These are phyloP conservation scores for Myxozyma melibiosi DNA, from an alignment of 805 yeast genomes.

Conservation along the genomic window DNA sequence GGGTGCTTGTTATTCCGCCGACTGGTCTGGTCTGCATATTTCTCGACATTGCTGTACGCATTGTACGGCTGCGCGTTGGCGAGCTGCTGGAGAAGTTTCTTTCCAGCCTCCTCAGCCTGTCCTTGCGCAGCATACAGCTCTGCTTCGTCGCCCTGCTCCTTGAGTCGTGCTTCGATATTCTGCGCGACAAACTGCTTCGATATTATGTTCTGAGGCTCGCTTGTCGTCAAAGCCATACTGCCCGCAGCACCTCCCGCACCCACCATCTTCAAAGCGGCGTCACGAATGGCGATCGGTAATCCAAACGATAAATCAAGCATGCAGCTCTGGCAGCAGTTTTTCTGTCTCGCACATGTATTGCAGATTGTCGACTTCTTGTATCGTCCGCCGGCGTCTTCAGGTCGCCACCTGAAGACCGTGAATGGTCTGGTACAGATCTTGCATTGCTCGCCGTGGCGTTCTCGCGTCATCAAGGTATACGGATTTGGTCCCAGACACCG, in stretches of 20 bases:
- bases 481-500: constrained; percentile 56
- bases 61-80: constrained; percentile 44
- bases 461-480: constrained; percentile 70
- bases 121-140: constrained; percentile 35
- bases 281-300: constrained; percentile 76
- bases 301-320: constrained; percentile 79
- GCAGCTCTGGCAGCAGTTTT: constrained; percentile 87
- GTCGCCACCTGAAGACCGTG: constrained; percentile 76
- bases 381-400: constrained; percentile 41
- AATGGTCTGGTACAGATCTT: constrained; percentile 83
- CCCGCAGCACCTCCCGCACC: constrained; percentile 44
- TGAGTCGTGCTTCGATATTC: constrained; percentile 45
- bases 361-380: constrained; percentile 71
- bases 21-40: constrained; percentile 20
- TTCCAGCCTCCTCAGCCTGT: constrained; percentile 49
- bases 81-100: constrained; percentile 54
- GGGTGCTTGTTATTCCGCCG: constrained; percentile 9
- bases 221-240: constrained; percentile 38
- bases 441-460: constrained; percentile 76
- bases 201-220: constrained; percentile 55
- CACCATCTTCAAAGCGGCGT: constrained; percentile 75
- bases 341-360: constrained; percentile 71
- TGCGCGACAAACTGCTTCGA: constrained; percentile 60
- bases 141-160: constrained; percentile 36
- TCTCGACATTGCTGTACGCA: constrained; percentile 23